Base-by-base conservation (phyloP, 164 flowering plant genomes). In the Echeveria elegans region DNA sequence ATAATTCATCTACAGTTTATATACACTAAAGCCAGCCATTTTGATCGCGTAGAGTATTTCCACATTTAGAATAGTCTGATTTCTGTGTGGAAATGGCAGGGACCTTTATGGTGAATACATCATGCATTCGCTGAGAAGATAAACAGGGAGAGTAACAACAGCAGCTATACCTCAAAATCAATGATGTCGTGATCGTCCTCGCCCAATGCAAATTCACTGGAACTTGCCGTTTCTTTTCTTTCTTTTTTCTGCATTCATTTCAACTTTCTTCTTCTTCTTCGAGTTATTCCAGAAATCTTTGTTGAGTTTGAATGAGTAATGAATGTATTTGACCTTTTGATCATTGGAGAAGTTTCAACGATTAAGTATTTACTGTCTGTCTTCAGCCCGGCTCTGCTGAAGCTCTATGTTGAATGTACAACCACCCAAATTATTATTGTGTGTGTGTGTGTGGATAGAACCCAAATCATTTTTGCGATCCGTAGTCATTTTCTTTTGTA, bases 101-200 rank as follows among this genome's bases (percentile, higher is more conserved):
- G 60, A 53, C 60, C 60, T 53, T 53, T 53, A 53, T 26, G 31
- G 31, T 53, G 60, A 53, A 53, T 53, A 53, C 31, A 53, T 53
- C 60, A 53, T 53, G 60, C 60, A 53, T 53, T 8, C 23, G 31
- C 61, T 56, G 61, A 56, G 61, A 56, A 56, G 61, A 56, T 56
- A 56, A 56, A 28, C 32, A 11, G 32, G 32, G 32, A 56, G 16
- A 28, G 61, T 15, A 56, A 28, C 61, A 12, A 26, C 18, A 56
- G 18, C 32, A 26, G 12, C 32, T 28, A 14, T 29, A 56, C 19
- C 32, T 56, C 31, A 14, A 28, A 56, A 29, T 28, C 18, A 6
- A 52, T 21, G 28, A 53, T 10, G 30, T 10, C 15, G 24, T 15
- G 21, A 53, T 56, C 28, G 7, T 56, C 32, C 19, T 12, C 11